These are phyloP conservation scores for Boletus reticulatus DNA, from an alignment of 768 basidiomycete species.

Conservation along the genomic window DNA sequence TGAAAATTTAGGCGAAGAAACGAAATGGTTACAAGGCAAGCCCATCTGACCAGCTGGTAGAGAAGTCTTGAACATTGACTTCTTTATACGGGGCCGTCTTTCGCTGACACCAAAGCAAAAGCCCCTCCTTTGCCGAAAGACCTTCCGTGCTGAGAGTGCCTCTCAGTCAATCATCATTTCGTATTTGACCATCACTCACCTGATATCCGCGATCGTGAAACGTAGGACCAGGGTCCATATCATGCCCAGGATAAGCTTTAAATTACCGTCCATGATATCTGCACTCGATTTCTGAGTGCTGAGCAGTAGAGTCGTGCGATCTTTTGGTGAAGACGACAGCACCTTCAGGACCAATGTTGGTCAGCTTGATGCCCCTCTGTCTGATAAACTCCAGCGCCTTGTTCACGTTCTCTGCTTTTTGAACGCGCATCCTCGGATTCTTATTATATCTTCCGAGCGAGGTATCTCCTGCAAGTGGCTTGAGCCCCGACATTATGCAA, in stretches of 20 bases:
- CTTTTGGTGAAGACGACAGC: slow-evolving; percentile 4
- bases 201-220: slow-evolving; percentile 98
- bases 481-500: slow-evolving; percentile 7
- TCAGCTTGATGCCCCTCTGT: slow-evolving; percentile 90
- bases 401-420: slow-evolving; percentile 98
- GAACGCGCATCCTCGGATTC: slow-evolving; percentile 86
- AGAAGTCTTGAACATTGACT: slow-evolving; percentile 93
- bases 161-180: slow-evolving; percentile 6
- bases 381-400: slow-evolving; percentile 96
- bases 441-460: slow-evolving; percentile 95
- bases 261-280: slow-evolving; percentile 99
- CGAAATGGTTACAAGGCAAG: slow-evolving; percentile 73
- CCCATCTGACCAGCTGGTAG: slow-evolving; percentile 90
- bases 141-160: slow-evolving; percentile 80
- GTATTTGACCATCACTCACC: slow-evolving; percentile 46
- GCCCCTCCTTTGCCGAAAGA: slow-evolving; percentile 95
- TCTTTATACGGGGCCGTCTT: slow-evolving; percentile 91
- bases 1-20: neutral
- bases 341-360: slow-evolving; percentile 98
- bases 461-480: slow-evolving; percentile 59
- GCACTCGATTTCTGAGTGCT: slow-evolving; percentile 1
- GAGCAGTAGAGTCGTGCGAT: neutral
- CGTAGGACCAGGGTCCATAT: slow-evolving; percentile 98
- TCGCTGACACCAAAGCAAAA: slow-evolving; percentile 96
- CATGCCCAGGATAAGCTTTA: slow-evolving; percentile 98